phyloP scores from a whole-genome alignment of 768 basidiomycete genomes.

The Phaffia australis region DNA sequence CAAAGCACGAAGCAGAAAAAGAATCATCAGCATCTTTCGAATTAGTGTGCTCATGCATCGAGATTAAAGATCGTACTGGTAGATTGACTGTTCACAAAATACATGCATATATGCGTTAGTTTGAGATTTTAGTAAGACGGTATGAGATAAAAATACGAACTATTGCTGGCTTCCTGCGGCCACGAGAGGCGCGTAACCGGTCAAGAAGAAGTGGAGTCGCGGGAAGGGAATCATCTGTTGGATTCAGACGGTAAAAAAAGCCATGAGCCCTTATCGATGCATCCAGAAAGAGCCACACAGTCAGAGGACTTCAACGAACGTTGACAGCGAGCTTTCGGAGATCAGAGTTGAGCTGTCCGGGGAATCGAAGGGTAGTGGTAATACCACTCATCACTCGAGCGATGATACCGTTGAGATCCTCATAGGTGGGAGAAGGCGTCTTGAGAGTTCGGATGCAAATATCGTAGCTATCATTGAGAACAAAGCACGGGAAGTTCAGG shows the following conservation, averaged over 20 bases:
- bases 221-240: slow-evolving; percentile 71
- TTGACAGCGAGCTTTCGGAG: slow-evolving; percentile 39
- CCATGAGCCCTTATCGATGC: slow-evolving; percentile 25
- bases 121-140: slow-evolving; percentile 49
- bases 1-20: no score
- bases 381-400: slow-evolving; percentile 75
- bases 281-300: background rate
- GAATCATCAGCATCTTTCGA: no score
- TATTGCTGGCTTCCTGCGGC: slow-evolving; percentile 55
- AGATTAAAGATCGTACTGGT: no score
- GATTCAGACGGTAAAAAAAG: background rate
- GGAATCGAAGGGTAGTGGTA: slow-evolving; percentile 47
- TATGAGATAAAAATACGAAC: slow-evolving; percentile 49
- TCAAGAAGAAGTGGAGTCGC: slow-evolving; percentile 91
- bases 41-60: no score
- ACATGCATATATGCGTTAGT: no score
- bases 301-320: slow-evolving; percentile 44
- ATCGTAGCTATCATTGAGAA: slow-evolving; percentile 29
- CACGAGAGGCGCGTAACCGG: slow-evolving; percentile 83
- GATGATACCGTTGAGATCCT: slow-evolving; percentile 48
- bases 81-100: no score
- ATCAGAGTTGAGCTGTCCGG: slow-evolving; percentile 38
- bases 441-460: slow-evolving; percentile 37
- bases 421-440: slow-evolving; percentile 34
- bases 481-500: background rate